A percentile compares a stretch with the other conserved stretches of the same genome.
These are phyloP conservation scores for Diplodia scrobiculata DNA, from an alignment of 2,329 filamentous ascomycete species.

Conservation along the genomic window DNA sequence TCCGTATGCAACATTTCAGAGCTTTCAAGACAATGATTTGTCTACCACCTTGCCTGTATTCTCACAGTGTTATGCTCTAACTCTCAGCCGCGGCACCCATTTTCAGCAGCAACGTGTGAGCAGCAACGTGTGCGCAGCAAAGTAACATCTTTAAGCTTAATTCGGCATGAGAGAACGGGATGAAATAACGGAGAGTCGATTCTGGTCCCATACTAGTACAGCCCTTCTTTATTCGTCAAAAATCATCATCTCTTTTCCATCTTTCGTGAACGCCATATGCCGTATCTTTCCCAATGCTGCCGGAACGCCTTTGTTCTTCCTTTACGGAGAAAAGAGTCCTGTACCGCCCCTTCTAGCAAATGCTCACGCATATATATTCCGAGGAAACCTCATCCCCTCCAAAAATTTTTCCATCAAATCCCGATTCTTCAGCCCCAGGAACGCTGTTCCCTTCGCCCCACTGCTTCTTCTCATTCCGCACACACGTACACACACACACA, in stretches of 20 bases:
- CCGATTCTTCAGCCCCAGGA: background rate
- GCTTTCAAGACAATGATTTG: background rate
- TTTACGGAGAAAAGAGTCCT: background rate
- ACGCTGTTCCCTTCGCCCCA: too few relatives aligned
- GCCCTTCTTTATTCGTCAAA: background rate
- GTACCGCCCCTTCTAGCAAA: background rate
- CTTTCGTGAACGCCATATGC: background rate
- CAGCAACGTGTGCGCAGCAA: too few relatives aligned
- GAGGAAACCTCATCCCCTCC: background rate
- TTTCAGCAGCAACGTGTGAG: too few relatives aligned
- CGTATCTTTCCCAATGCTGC: background rate
- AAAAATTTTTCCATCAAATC: background rate
- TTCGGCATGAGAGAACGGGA: background rate
- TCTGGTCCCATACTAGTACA: constrained; percentile 12
- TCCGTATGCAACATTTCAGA: too few relatives aligned
- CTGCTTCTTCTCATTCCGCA: background rate
- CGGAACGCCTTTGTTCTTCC: constrained; percentile 1
- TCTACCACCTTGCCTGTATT: background rate
- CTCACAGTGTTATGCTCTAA: too few relatives aligned
- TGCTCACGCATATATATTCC: background rate
- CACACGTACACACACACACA: too few relatives aligned
- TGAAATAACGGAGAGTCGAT: constrained; percentile 11
- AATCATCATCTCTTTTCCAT: background rate
- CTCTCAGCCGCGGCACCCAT: too few relatives aligned
- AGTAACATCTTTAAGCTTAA: background rate